A percentile compares a stretch with the other conserved stretches of the same genome.
These are phyloP conservation scores for Cladorrhinum sp. DNA, from an alignment of 2,329 filamentous ascomycete species.

Conservation along the genomic window DNA sequence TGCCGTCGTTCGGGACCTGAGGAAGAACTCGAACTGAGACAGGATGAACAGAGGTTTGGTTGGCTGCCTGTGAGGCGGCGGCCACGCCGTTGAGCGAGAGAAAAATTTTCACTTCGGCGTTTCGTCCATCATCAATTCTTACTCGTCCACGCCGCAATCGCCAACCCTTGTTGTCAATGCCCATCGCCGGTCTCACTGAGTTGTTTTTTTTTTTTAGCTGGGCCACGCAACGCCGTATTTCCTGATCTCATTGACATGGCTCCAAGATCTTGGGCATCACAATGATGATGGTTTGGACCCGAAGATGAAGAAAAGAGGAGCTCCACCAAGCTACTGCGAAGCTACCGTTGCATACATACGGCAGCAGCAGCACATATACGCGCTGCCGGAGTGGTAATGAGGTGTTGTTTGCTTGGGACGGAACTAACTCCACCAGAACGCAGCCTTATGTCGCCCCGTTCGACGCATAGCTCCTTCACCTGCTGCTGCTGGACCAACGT, in stretches of 20 bases:
- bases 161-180: background rate
- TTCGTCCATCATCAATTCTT: background rate
- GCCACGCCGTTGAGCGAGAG: conserved; percentile 7
- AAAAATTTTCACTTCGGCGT: conserved; percentile 8
- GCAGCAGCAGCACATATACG: background rate
- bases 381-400: background rate
- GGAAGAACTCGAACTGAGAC: background rate
- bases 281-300: background rate
- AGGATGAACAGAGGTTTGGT: background rate
- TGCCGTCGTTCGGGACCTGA: background rate
- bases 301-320: background rate
- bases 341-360: background rate
- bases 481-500: conserved; percentile 15
- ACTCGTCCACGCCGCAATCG: background rate
- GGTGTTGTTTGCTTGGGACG: conserved; percentile 2
- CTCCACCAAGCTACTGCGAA: conserved; percentile 7
- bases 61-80: conserved; percentile 1
- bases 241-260: conserved; percentile 21
- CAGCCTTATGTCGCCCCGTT: background rate
- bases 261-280: conserved; percentile 17
- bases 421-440: background rate
- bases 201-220: conserved; percentile 14
- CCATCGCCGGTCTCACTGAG: background rate
- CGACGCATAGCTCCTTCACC: no score
- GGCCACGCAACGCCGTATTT: conserved; percentile 17